Evolutionary conservation across 495 filamentous ascomycete species (phyloP).

Genomic region (Sordaria brevicollis): DNA sequence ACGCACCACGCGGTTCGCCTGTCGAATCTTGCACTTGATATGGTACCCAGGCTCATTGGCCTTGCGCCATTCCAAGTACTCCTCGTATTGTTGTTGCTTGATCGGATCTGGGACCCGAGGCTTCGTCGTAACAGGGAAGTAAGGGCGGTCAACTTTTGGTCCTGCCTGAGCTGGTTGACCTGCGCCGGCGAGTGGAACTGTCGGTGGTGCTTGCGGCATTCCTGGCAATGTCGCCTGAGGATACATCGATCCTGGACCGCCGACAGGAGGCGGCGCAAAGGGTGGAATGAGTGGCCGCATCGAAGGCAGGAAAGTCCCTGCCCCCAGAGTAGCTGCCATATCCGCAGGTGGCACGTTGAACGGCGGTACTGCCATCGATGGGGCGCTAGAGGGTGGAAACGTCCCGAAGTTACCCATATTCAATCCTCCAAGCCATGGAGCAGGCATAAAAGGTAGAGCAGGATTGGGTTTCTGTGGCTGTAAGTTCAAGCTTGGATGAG

Average conservation of each 20-base stretch:
- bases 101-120: slow-evolving; percentile 23
- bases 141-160: slow-evolving; percentile 9
- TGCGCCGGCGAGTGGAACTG: background rate
- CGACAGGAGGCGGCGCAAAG: background rate
- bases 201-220: background rate
- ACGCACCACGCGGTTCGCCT: slow-evolving; percentile 27
- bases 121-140: slow-evolving; percentile 23
- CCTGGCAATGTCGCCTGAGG: background rate
- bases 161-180: background rate
- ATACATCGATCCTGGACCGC: background rate
- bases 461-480: background rate
- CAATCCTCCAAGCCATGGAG: background rate
- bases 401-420: background rate
- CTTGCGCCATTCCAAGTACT: slow-evolving; percentile 32
- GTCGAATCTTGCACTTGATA: slow-evolving; percentile 29
- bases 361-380: background rate
- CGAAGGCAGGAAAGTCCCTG: background rate
- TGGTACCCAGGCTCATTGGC: slow-evolving; percentile 29
- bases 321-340: background rate
- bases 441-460: background rate
- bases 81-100: slow-evolving; percentile 32
- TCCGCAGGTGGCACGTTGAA: background rate
- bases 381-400: background rate
- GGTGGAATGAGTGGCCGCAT: background rate
- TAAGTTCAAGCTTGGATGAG: background rate